Conservation (phyloP, 2,329 filamentous ascomycete genomes). For the Colletotrichum sp. region DNA sequence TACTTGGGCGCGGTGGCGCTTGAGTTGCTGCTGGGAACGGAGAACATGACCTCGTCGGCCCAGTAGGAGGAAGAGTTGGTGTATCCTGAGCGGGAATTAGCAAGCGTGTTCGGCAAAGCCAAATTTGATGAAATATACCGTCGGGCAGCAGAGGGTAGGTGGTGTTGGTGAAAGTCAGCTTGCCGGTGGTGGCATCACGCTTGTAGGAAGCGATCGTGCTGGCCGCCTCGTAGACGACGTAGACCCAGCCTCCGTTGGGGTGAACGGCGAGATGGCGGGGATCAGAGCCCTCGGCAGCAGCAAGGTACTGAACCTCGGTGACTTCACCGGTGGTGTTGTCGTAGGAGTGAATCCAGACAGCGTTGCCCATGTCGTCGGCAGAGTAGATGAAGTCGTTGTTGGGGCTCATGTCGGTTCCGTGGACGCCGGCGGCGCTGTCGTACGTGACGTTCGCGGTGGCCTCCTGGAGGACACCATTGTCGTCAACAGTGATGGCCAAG, state of each 20-base stretch:
- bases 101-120: not conserved
- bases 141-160: conserved; percentile 20
- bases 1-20: not conserved
- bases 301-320: conserved; percentile 24
- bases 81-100: not conserved
- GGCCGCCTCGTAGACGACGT: conserved; percentile 30
- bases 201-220: conserved; percentile 29
- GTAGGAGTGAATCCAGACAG: conserved; percentile 32
- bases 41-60: conserved; percentile 8
- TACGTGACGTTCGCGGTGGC: conserved; percentile 24
- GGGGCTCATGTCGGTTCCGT: conserved; percentile 25
- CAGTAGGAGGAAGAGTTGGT: conserved; percentile 12
- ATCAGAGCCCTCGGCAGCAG: conserved; percentile 23
- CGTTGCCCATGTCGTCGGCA: conserved; percentile 34
- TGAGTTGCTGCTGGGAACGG: not conserved
- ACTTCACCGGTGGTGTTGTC: conserved; percentile 23
- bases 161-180: conserved; percentile 1
- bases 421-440: conserved; percentile 26
- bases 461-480: conserved; percentile 19
- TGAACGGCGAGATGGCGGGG: conserved; percentile 32
- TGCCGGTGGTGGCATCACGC: conserved; percentile 19
- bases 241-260: conserved; percentile 30
- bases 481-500: conserved; percentile 26
- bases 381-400: conserved; percentile 32
- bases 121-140: not conserved